Evolutionary conservation across 2,329 filamentous ascomycete species (phyloP).

Genomic region (Proliferodiscus dingleyae): DNA sequence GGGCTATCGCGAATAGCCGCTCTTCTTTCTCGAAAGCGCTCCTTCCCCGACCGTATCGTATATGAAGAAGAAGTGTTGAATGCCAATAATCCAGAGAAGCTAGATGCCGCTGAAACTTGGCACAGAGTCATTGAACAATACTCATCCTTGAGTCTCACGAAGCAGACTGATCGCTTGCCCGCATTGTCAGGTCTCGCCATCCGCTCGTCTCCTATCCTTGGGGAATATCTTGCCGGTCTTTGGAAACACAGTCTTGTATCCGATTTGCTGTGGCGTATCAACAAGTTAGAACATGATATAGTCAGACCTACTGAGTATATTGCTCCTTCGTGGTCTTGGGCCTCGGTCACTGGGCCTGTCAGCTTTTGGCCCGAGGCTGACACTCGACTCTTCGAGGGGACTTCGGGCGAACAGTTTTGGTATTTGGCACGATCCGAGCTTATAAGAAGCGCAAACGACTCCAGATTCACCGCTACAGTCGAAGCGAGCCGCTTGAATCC

Average conservation of each 20-base stretch:
- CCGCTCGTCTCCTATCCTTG: neutral
- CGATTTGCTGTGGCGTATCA: neutral
- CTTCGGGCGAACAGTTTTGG: neutral
- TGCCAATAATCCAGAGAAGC: neutral
- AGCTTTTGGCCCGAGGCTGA: neutral
- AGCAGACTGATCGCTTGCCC: neutral
- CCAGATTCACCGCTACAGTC: neutral
- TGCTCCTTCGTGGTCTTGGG: conserved; percentile 8
- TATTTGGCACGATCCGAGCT: neutral
- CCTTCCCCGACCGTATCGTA: neutral
- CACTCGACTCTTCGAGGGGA: neutral
- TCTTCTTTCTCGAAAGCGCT: neutral
- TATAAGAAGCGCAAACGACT: neutral
- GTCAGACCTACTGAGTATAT: neutral
- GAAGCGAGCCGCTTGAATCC: neutral
- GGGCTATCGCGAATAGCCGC: neutral
- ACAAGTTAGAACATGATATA: neutral
- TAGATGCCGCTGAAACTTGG: neutral
- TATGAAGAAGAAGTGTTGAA: neutral
- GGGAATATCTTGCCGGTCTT: neutral
- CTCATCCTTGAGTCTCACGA: neutral
- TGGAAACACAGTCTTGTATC: neutral
- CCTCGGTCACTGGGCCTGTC: conserved; percentile 23
- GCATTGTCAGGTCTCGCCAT: neutral
- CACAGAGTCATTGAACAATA: neutral